phyloP scores from a whole-genome alignment of 305 asterid genomes.

The Ajuga reptans region DNA sequence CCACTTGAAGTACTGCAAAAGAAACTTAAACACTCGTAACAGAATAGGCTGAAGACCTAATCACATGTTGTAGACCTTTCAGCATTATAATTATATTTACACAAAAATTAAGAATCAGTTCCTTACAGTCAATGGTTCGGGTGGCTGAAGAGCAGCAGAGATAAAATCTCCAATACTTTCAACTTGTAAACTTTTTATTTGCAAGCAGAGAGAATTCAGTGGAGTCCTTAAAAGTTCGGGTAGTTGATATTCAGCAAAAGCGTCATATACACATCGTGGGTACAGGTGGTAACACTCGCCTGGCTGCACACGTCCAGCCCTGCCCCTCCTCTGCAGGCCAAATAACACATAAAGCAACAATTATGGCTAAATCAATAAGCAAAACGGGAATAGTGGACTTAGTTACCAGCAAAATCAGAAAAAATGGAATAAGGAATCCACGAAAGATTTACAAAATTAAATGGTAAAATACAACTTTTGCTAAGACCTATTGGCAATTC shows the following conservation, averaged over 20 bases:
- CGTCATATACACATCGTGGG: slow-evolving; percentile 87
- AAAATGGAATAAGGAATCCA: not conserved
- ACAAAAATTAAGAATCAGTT: slow-evolving; percentile 10
- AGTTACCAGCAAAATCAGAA: not conserved
- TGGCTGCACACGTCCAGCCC: slow-evolving; percentile 98
- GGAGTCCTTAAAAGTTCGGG: slow-evolving; percentile 98
- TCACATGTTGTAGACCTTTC: not conserved
- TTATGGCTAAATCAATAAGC: slow-evolving; percentile 8
- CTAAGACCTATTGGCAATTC: not conserved
- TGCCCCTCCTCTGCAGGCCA: slow-evolving; percentile 82
- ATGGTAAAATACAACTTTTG: slow-evolving; percentile 8
- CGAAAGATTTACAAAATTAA: slow-evolving; percentile 10
- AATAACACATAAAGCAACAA: slow-evolving; percentile 21
- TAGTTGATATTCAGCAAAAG: slow-evolving; percentile 93
- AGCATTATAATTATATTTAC: slow-evolving; percentile 13
- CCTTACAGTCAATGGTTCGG: slow-evolving; percentile 82
- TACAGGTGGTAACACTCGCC: slow-evolving; percentile 96
- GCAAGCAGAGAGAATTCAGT: slow-evolving; percentile 93
- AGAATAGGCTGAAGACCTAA: not conserved
- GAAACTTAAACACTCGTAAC: not conserved
- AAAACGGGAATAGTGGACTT: slow-evolving; percentile 1
- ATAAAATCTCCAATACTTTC: slow-evolving; percentile 74
- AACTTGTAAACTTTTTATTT: slow-evolving; percentile 91
- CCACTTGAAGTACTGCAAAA: not conserved
- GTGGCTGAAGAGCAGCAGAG: slow-evolving; percentile 98